These are phyloP conservation scores for Puccinia polysora DNA, from an alignment of 1,284 basidiomycete species.

Conservation along the genomic window DNA sequence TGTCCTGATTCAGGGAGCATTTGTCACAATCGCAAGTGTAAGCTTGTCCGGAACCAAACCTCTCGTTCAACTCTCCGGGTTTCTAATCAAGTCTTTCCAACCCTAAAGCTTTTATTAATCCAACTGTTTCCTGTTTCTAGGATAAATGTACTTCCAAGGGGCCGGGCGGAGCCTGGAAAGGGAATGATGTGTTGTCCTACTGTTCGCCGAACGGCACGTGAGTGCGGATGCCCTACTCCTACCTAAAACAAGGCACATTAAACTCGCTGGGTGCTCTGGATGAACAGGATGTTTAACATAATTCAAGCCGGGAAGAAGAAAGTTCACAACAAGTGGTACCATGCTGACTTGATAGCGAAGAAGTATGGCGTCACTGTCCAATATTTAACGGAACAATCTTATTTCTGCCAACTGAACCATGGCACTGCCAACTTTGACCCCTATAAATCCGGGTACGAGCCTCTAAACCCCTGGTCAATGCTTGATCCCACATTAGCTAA, in stretches of 20 bases:
- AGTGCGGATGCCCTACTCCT: neutral
- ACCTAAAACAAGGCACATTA: neutral
- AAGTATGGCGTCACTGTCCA: conserved; percentile 35
- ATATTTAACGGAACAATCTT: conserved; percentile 30
- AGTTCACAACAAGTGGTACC: conserved; percentile 17
- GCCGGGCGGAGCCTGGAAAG: conserved; percentile 33
- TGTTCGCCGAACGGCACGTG: conserved; percentile 34
- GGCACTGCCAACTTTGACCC: conserved; percentile 17
- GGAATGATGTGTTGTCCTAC: conserved; percentile 10
- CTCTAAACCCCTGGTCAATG: neutral
- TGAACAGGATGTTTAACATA: conserved; percentile 33
- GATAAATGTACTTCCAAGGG: conserved; percentile 29
- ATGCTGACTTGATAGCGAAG: conserved; percentile 20
- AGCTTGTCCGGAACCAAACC: neutral
- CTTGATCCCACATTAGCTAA: neutral
- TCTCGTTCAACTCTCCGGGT: neutral
- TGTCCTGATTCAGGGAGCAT: conserved; percentile 16
- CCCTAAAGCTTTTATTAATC: neutral
- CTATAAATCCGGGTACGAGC: conserved; percentile 35
- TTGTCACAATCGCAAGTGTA: conserved; percentile 36
- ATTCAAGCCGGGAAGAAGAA: conserved; percentile 24
- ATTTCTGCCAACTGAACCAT: conserved; percentile 25
- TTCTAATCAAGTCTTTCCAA: neutral
- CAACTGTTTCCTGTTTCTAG: neutral
- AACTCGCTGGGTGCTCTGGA: neutral